Evolutionary conservation across 2,329 filamentous ascomycete genomes (phyloP).

Genomic region (Colletotrichum trifolii): DNA sequence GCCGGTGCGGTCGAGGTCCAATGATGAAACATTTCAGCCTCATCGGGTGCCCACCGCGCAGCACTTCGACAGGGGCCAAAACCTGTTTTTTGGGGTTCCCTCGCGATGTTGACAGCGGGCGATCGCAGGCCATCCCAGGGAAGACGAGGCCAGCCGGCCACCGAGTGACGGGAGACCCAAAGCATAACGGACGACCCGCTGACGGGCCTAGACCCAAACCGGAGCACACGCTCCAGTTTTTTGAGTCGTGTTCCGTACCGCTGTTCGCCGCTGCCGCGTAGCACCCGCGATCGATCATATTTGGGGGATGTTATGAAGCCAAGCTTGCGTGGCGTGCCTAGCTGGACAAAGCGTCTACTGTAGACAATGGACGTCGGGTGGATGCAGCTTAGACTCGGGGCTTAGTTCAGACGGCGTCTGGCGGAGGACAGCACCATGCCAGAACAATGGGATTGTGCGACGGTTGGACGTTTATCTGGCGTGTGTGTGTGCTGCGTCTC

Average conservation of each 20-base stretch:
- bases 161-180: not conserved
- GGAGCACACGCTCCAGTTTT: slow-evolving; percentile 18
- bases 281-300: slow-evolving; percentile 34
- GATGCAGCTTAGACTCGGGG: slow-evolving; percentile 15
- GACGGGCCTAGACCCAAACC: slow-evolving; percentile 13
- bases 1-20: slow-evolving; percentile 28
- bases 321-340: slow-evolving; percentile 1
- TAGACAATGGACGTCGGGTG: slow-evolving; percentile 24
- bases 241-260: slow-evolving; percentile 32
- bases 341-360: slow-evolving; percentile 20
- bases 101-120: slow-evolving; percentile 28
- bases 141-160: not conserved
- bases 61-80: slow-evolving; percentile 26
- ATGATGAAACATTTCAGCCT: slow-evolving; percentile 38
- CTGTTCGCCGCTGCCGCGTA: slow-evolving; percentile 22
- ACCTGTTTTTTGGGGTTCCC: slow-evolving; percentile 29
- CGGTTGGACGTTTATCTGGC: slow-evolving; percentile 22
- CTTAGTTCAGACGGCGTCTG: slow-evolving; percentile 29
- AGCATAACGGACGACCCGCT: slow-evolving; percentile 15
- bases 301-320: slow-evolving; percentile 22
- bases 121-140: slow-evolving; percentile 26
- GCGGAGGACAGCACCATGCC: slow-evolving; percentile 15
- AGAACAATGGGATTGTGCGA: slow-evolving; percentile 28
- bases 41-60: slow-evolving; percentile 25
- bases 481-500: slow-evolving; percentile 7